A percentile compares a stretch with the other conserved stretches of the same genome.
Conservation (phyloP, 1,284 basidiomycete species). For the Amylostereum areolatum region DNA sequence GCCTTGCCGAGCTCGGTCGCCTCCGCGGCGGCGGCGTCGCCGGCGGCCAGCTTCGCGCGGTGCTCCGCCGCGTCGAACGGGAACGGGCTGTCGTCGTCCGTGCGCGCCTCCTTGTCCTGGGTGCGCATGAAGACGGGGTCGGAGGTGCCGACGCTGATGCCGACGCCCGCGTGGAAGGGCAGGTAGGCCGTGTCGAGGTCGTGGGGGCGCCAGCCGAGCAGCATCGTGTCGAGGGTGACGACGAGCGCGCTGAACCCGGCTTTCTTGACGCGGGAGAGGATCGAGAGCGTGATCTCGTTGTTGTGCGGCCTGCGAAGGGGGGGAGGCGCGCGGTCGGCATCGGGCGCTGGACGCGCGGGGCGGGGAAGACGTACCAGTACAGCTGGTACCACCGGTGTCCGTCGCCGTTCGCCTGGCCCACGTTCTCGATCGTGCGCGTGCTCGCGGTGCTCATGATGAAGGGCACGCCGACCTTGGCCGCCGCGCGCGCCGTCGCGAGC, state of each 20-base stretch:
- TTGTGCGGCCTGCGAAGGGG: slow-evolving; percentile 41
- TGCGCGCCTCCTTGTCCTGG: slow-evolving; percentile 35
- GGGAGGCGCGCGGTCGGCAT: background rate
- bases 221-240: slow-evolving; percentile 64
- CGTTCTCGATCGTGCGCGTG: slow-evolving; percentile 65
- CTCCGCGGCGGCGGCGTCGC: slow-evolving; percentile 38
- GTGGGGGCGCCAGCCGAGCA: slow-evolving; percentile 63
- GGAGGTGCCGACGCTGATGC: slow-evolving; percentile 49
- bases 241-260: slow-evolving; percentile 64
- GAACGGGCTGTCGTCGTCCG: slow-evolving; percentile 40
- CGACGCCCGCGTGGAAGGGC: slow-evolving; percentile 57
- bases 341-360: background rate
- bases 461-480: slow-evolving; percentile 56
- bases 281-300: slow-evolving; percentile 56
- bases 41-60: slow-evolving; percentile 31
- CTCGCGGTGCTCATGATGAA: slow-evolving; percentile 71
- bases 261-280: slow-evolving; percentile 60
- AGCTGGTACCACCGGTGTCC: slow-evolving; percentile 75
- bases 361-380: slow-evolving; percentile 49
- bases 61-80: slow-evolving; percentile 49
- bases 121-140: slow-evolving; percentile 70
- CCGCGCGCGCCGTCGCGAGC: slow-evolving; percentile 62
- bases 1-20: slow-evolving; percentile 39
- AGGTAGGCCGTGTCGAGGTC: slow-evolving; percentile 55
- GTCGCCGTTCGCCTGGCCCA: slow-evolving; percentile 59